Conservation (phyloP, 1,139 yeast species). For the Trichomonascaceae sp. region DNA sequence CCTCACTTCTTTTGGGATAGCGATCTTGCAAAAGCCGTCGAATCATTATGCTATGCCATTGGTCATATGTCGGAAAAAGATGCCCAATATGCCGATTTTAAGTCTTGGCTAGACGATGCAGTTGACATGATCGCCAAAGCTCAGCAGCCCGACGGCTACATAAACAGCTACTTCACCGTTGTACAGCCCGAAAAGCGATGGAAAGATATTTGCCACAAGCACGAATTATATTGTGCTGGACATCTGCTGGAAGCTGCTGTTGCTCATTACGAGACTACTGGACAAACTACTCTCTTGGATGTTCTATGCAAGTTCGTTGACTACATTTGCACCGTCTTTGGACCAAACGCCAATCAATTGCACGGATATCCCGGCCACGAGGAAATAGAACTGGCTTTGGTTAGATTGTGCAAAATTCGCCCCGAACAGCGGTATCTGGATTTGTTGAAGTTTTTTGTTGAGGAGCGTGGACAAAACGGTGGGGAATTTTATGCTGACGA, state of each 20-base stretch:
- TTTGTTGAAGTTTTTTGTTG: constrained; percentile 23
- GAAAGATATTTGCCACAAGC: constrained; percentile 21
- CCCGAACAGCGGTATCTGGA: constrained; percentile 19
- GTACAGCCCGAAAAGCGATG: constrained; percentile 23
- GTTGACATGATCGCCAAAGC: constrained; percentile 25
- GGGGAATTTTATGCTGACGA: constrained; percentile 24
- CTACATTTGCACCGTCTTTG: constrained; percentile 19
- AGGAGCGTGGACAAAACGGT: constrained; percentile 24
- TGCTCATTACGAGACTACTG: constrained; percentile 24
- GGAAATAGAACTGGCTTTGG: constrained; percentile 27
- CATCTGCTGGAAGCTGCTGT: constrained; percentile 27
- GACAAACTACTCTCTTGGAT: constrained; percentile 19
- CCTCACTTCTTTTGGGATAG: constrained; percentile 28
- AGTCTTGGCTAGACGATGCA: constrained; percentile 18
- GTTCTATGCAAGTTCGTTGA: constrained; percentile 23
- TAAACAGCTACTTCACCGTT: constrained; percentile 24
- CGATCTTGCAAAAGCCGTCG: constrained; percentile 27
- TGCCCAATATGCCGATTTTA: constrained; percentile 2
- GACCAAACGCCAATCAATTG: constrained; percentile 17
- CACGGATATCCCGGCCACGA: constrained; percentile 30
- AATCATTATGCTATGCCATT: constrained; percentile 23
- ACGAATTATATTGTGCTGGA: constrained; percentile 28
- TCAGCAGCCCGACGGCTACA: constrained; percentile 27
- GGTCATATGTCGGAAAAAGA: constrained; percentile 13
- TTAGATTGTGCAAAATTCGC: constrained; percentile 20